Evolutionary conservation across 495 filamentous ascomycete species (phyloP), one percentile per base, ranked within the genome.

Genomic region (Trichocladium uniseriatum): DNA sequence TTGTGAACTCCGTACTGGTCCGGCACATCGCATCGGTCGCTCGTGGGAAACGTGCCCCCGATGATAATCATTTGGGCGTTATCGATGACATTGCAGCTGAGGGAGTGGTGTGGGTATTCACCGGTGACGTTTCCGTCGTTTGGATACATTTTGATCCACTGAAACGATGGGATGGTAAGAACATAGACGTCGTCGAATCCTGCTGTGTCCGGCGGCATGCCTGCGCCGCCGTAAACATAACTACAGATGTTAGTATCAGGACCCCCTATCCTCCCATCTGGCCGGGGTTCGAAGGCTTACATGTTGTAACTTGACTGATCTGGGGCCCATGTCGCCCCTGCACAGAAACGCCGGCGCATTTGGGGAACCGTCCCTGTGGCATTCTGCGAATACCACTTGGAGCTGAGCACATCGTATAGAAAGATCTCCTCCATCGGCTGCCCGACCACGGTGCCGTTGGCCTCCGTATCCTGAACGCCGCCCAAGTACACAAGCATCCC

Each of bases 21-120:
- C 2, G 74, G 76, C 13, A 74, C 66, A 63, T 86, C 78, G 64
- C 85, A 87, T 22, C 77, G 68, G 54, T 86, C 82, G 49, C 80
- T 70, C 66, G 35, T 79, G 59, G 21, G 79, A 75, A 48, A 84
- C 69, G 60, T 83, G 0, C 84, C 84, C n/a, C 85, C 83, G 20
- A 87, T 74, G 11, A 86, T 73, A 7, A 89, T 64, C 71, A 88
- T 82, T 58, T 88, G 83, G 19, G 55, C 52, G 19, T 59, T 46
- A 19, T 68, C 60, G 31, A 79, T 63, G 10, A 78, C 68, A 51
- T 78, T 76, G 55, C 73, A 79, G 14, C 59, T 70, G n/a, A 76
- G 60, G 2, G 63, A 63, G 51, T 75, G 66, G 43, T 79, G 75
- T 14, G 68, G 69, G 19, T 57, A 58, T 15, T 22, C 21, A 15